These are phyloP conservation scores for Davidsoniella neocaledoniae DNA, from an alignment of 2,329 filamentous ascomycete genomes.

Conservation along the genomic window DNA sequence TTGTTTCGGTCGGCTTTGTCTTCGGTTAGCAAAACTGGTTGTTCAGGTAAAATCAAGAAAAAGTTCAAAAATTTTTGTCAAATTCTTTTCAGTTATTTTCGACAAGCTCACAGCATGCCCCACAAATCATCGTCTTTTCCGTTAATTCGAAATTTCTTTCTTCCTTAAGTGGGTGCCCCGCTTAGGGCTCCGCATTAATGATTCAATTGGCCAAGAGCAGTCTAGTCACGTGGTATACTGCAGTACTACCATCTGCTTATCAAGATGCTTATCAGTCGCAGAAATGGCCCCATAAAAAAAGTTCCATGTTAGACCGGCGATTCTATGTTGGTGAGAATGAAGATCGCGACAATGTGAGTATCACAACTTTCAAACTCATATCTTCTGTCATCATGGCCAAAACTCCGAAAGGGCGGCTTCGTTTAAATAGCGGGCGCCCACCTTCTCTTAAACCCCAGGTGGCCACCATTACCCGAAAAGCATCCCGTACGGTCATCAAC, in stretches of 20 bases:
- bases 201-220: background rate
- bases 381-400: slow-evolving; percentile 18
- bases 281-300: slow-evolving; percentile 7
- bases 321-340: background rate
- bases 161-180: slow-evolving; percentile 1
- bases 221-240: background rate
- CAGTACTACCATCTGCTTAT: no score
- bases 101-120: background rate
- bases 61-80: slow-evolving; percentile 5
- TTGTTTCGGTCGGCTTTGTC: slow-evolving; percentile 17
- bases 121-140: background rate
- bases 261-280: slow-evolving; percentile 4
- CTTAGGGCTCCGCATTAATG: slow-evolving; percentile 8
- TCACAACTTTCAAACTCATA: no score
- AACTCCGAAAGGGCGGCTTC: slow-evolving; percentile 15
- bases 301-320: background rate
- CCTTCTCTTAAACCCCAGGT: slow-evolving; percentile 31
- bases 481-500: slow-evolving; percentile 48
- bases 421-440: slow-evolving; percentile 28
- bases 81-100: slow-evolving; percentile 8
- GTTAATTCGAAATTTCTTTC: background rate
- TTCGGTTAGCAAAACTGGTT: slow-evolving; percentile 12
- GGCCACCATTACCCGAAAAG: slow-evolving; percentile 39
- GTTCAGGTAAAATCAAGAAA: slow-evolving; percentile 4
- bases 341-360: background rate